A percentile compares a stretch with the other conserved stretches of the same genome.
phyloP scores from a whole-genome alignment of 495 filamentous ascomycete genomes.

The Thozetella sp. region DNA sequence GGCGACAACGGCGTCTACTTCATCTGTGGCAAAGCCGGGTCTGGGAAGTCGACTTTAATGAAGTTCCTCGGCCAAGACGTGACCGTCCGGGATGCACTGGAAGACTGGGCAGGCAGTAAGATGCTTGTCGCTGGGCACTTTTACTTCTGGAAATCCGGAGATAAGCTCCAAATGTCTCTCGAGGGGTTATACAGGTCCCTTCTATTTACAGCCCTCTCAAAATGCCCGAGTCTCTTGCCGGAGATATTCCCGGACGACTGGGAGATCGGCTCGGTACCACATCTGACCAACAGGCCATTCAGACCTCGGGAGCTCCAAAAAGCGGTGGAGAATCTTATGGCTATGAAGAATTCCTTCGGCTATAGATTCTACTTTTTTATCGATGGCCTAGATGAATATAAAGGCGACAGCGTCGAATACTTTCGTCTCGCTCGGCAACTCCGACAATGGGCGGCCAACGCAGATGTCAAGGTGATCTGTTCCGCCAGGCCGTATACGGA shows the following conservation, averaged over 20 bases:
- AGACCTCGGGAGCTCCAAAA: too few species aligned
- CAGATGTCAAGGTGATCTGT: constrained; percentile 13
- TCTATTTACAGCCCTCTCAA: constrained; percentile 34
- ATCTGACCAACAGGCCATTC: not conserved
- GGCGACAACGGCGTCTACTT: not conserved
- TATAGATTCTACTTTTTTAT: constrained; percentile 46
- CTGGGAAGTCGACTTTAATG: constrained; percentile 18
- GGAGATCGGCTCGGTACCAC: not conserved
- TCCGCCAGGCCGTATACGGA: constrained; percentile 9
- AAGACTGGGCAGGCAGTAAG: constrained; percentile 21
- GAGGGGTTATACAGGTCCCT: constrained; percentile 40
- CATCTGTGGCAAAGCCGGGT: constrained; percentile 15
- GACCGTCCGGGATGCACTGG: constrained; percentile 4
- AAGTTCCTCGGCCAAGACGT: constrained; percentile 9
- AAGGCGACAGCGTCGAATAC: constrained; percentile 15
- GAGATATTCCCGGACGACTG: constrained; percentile 13
- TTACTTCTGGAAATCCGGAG: constrained; percentile 45
- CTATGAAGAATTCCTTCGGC: too few species aligned
- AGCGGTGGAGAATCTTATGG: too few species aligned
- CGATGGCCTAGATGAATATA: constrained; percentile 48
- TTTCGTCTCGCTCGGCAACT: constrained; percentile 4
- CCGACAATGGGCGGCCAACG: not conserved
- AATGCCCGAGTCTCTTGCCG: constrained; percentile 30
- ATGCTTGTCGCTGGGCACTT: constrained; percentile 26
- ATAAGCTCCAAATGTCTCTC: constrained; percentile 34